A percentile compares a stretch with the other conserved stretches of the same genome.
phyloP scores from a whole-genome alignment of 148 eudicot genomes.

The Vaccinium corymbosum region DNA sequence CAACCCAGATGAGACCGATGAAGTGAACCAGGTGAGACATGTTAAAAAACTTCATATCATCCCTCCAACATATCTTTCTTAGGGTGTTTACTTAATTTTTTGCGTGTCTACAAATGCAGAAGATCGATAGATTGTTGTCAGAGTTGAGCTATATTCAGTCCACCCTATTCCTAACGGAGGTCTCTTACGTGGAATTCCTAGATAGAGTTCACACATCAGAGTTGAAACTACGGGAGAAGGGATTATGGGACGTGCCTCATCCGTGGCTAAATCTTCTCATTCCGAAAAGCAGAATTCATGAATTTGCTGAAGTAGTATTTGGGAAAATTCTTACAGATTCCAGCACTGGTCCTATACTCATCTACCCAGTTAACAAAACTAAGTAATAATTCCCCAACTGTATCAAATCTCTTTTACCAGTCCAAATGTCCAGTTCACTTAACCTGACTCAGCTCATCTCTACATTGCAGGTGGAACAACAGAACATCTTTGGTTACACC shows the following conservation, averaged over 20 bases:
- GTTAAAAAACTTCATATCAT: background rate
- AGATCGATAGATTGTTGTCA: conserved; percentile 37
- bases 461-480: conserved; percentile 58
- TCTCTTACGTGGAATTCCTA: conserved; percentile 70
- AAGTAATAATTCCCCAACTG: conserved; percentile 39
- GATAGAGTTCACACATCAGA: conserved; percentile 84
- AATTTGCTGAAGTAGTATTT: conserved; percentile 62
- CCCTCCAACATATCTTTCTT: background rate
- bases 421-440: background rate
- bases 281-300: conserved; percentile 63
- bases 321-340: conserved; percentile 70
- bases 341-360: conserved; percentile 76
- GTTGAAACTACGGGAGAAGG: conserved; percentile 61
- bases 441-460: background rate
- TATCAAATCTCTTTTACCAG: background rate
- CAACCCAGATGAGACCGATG: conserved; percentile 39
- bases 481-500: conserved; percentile 79
- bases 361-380: conserved; percentile 82
- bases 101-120: conserved; percentile 43
- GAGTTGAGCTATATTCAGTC: conserved; percentile 46
- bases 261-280: conserved; percentile 94
- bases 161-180: conserved; percentile 58
- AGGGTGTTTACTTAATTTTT: background rate
- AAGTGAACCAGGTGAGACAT: conserved; percentile 51
- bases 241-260: conserved; percentile 87